Conservation (phyloP, 148 eudicot species). For the Rhododendron griersonianum region DNA sequence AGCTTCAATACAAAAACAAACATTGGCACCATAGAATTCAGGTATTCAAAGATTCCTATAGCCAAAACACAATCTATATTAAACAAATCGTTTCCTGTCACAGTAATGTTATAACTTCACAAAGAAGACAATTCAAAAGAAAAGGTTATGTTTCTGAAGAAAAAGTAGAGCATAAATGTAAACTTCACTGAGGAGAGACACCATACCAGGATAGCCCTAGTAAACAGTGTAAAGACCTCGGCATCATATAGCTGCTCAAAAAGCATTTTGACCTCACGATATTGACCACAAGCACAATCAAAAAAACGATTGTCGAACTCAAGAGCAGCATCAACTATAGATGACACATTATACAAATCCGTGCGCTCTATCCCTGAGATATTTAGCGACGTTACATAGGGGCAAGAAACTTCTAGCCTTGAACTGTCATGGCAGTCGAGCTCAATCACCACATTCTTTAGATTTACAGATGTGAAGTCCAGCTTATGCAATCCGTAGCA, state of each 20-base stretch:
- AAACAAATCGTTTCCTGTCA: not conserved
- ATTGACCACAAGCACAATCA: conserved; percentile 1
- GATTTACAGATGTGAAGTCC: not conserved
- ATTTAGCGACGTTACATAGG: conserved; percentile 2
- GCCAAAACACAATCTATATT: not conserved
- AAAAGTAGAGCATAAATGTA: not conserved
- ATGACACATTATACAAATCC: not conserved
- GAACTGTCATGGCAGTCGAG: not conserved
- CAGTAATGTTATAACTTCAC: not conserved
- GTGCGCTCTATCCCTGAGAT: conserved; percentile 5
- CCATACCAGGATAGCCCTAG: not conserved
- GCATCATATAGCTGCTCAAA: conserved; percentile 11
- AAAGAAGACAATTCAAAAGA: not conserved
- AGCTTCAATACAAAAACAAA: not conserved
- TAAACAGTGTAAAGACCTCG: not conserved
- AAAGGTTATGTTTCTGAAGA: not conserved
- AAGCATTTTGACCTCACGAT: conserved; percentile 6
- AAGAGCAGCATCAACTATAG: conserved; percentile 7
- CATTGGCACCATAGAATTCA: not conserved
- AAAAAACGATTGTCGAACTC: not conserved
- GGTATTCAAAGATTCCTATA: not conserved
- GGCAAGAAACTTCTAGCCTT: conserved; percentile 11
- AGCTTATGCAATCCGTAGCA: conserved; percentile 11
- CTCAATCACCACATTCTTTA: conserved; percentile 17
- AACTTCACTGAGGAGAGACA: not conserved